phyloP scores from a whole-genome alignment of 305 asterid species.

The Fraxinus albicans region DNA sequence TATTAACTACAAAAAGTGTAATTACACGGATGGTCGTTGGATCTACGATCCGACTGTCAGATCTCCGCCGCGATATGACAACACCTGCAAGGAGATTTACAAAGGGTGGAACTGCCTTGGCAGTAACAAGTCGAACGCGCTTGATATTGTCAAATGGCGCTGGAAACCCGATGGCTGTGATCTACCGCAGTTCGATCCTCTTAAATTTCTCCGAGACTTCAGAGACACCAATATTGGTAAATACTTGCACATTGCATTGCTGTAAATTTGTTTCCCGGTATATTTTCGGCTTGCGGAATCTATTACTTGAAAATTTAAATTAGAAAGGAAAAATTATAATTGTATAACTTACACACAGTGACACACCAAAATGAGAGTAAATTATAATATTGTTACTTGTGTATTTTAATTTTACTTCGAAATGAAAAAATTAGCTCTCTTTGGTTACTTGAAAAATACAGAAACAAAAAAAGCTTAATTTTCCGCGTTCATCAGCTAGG shows the following conservation, averaged over 20 bases:
- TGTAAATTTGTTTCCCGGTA: background rate
- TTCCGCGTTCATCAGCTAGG: background rate
- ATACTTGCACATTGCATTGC: background rate
- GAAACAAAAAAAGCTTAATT: background rate
- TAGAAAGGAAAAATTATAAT: background rate
- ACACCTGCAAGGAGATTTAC: constrained; percentile 89
- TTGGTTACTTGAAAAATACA: background rate
- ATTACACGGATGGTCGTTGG: constrained; percentile 76
- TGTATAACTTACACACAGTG: background rate
- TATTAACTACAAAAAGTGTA: constrained; percentile 31
- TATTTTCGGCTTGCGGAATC: background rate
- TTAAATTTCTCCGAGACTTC: constrained; percentile 55
- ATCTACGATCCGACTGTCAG: constrained; percentile 51
- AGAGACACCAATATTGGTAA: constrained; percentile 76
- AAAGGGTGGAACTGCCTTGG: constrained; percentile 97
- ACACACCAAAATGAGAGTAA: background rate
- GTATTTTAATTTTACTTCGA: background rate
- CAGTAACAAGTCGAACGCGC: constrained; percentile 63
- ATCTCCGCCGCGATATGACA: constrained; percentile 66
- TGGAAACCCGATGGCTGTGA: constrained; percentile 86
- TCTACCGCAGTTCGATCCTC: constrained; percentile 72
- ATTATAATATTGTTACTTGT: background rate
- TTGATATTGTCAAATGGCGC: constrained; percentile 76
- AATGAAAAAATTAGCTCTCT: background rate
- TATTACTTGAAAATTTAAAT: background rate